Base-by-base conservation (phyloP, 1,139 yeast genomes). In the Meyerozyma guilliermondii region DNA sequence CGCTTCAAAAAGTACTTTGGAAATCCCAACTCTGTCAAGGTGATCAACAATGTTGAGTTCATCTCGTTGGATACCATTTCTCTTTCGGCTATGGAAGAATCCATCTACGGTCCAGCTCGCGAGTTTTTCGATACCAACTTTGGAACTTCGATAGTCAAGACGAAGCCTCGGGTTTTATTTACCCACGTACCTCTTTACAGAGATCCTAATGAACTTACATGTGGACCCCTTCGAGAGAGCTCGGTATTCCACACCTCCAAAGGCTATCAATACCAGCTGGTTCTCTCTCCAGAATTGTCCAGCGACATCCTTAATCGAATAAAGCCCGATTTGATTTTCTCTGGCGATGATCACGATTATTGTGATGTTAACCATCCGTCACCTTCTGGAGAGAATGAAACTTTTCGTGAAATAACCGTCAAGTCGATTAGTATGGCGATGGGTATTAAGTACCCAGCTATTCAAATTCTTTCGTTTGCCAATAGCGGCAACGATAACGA, bases 341-440 rank as follows among this genome's bases (percentile, higher is more conserved):
- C 73, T 20, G 81, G 80, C 5, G 81, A 76, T 51, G 81, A 76
- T 54, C 81, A 76, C 51, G 81, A 78, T 52, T 76, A 74, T 53
- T 78, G 83, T 53, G 80, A 75, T 47, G 58, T 74, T 5, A 43
- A 46, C 3, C 81, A 76, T 51, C 52, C 55, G 11, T 57, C 51
- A 9, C 43, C 47, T 4, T 42, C 28, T 2, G 48, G 43, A 9
- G 48, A 48, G 7, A 41, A 39, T 2, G 45, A 47, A 4, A 46
- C 52, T 7, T 16, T 6, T 11, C 38, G 2, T 36, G 81, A 76
- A 50, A 62, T 77, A 44, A 76, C 80, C 24, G 80, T 78, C 28
- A 78, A 78, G 51, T 74, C 81, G 20, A 71, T 78, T 8, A 73
- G 80, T 38, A 74, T 78, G 80, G 82, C 83, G 22, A 78, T 77